Conservation (phyloP, 192 early-diverging fungal species). For the Chytriomyces sp. region DNA sequence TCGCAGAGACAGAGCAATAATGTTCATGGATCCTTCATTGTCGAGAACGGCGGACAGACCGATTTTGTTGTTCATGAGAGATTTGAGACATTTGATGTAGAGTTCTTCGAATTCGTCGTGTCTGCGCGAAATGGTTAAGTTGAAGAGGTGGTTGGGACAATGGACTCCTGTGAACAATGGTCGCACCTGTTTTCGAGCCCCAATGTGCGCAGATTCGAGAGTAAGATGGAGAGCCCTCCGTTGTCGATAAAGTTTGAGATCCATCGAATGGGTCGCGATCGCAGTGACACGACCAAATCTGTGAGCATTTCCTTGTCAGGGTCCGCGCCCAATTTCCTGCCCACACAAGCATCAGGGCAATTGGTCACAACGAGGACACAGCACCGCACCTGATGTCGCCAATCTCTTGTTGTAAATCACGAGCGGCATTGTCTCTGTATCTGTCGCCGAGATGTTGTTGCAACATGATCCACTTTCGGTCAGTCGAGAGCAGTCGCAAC, state of each 20-base stretch:
- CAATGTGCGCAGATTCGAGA: conserved; percentile 50
- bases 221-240: conserved; percentile 53
- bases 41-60: conserved; percentile 60
- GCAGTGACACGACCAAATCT: conserved; percentile 51
- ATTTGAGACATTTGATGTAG: conserved; percentile 62
- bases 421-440: conserved; percentile 45
- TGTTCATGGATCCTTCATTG: conserved; percentile 44
- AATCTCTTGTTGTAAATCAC: conserved; percentile 49
- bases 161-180: background rate
- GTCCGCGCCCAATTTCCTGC: conserved; percentile 42
- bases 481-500: conserved; percentile 43
- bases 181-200: conserved; percentile 45
- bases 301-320: conserved; percentile 49
- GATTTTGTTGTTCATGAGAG: conserved; percentile 64
- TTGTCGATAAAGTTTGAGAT: conserved; percentile 60
- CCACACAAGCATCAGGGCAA: background rate
- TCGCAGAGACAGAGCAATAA: conserved; percentile 58
- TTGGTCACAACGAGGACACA: background rate
- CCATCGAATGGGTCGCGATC: conserved; percentile 61
- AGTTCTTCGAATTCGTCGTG: conserved; percentile 63
- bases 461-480: conserved; percentile 60
- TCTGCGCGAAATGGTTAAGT: conserved; percentile 16
- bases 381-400: conserved; percentile 38
- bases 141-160: background rate
- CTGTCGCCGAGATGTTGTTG: conserved; percentile 54